These are phyloP conservation scores for Zygoascus ofunaensis DNA, from an alignment of 805 yeast species.

Conservation along the genomic window DNA sequence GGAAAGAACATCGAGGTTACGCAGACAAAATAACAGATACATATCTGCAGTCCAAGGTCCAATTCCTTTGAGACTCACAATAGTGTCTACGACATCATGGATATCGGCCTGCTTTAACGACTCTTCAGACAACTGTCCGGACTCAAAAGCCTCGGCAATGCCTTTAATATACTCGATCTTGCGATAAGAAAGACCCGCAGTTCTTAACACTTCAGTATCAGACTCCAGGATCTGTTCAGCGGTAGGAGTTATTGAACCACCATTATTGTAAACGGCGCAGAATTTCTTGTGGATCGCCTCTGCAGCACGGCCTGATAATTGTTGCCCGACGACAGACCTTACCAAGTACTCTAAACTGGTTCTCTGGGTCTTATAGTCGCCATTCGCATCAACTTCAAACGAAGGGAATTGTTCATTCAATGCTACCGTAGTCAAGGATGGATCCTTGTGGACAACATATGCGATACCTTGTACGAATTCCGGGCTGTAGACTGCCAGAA, in stretches of 20 bases:
- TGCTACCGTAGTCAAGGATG: conserved; percentile 28
- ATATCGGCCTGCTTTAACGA: conserved; percentile 17
- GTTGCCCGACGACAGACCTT: conserved; percentile 28
- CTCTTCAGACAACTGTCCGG: conserved; percentile 23
- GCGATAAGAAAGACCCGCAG: conserved; percentile 58
- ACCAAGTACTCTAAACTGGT: conserved; percentile 11
- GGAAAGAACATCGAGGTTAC: conserved; percentile 62
- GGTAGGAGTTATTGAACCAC: conserved; percentile 36
- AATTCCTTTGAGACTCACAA: conserved; percentile 27
- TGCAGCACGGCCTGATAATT: conserved; percentile 63
- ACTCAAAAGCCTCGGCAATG: conserved; percentile 32
- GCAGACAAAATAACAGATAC: conserved; percentile 68
- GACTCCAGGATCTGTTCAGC: conserved; percentile 39
- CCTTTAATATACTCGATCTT: conserved; percentile 65
- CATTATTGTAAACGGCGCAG: conserved; percentile 17
- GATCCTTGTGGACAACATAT: conserved; percentile 31
- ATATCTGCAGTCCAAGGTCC: conserved; percentile 77
- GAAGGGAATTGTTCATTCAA: conserved; percentile 23
- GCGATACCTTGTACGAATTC: conserved; percentile 31
- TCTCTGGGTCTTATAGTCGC: conserved; percentile 1
- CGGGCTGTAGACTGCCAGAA: conserved; percentile 17
- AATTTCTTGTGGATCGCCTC: conserved; percentile 47
- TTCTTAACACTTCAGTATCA: conserved; percentile 42
- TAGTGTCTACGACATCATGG: conserved; percentile 27
- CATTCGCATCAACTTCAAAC: conserved; percentile 16